A percentile compares a stretch with the other conserved stretches of the same genome.
Evolutionary conservation across 73 alveolate species (phyloP).

Genomic region (Uronychia setigera): DNA sequence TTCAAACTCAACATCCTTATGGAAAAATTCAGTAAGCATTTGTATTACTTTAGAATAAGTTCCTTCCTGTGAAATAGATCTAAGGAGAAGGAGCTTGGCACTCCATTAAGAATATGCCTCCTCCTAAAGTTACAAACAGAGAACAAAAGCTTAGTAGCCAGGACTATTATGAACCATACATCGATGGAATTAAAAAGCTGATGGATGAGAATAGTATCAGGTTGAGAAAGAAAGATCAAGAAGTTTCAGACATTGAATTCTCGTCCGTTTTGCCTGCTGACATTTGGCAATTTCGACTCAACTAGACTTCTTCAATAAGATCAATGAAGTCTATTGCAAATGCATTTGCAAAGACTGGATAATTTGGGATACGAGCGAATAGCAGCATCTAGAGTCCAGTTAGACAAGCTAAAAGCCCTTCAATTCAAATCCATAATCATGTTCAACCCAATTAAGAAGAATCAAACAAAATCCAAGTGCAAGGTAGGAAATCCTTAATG

Average conservation of each 20-base stretch:
- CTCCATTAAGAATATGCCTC: background rate
- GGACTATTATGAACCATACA: background rate
- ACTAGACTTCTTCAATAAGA: background rate
- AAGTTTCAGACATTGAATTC: conserved; percentile 1
- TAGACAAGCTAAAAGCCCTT: too few relatives aligned
- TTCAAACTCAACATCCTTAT: background rate
- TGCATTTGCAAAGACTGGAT: background rate
- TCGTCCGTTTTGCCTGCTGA: background rate
- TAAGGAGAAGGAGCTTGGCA: background rate
- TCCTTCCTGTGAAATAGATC: background rate
- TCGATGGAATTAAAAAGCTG: background rate
- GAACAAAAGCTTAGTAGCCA: background rate
- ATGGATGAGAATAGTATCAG: background rate
- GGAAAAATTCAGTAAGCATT: background rate
- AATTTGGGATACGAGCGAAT: background rate
- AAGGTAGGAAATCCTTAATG: too few relatives aligned
- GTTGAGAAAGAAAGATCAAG: background rate
- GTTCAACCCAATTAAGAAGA: too few relatives aligned
- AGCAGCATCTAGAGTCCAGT: background rate
- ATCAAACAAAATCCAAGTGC: too few relatives aligned
- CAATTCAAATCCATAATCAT: too few relatives aligned
- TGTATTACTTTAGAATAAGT: background rate
- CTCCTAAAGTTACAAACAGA: background rate
- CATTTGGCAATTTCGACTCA: background rate
- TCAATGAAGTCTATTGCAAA: background rate